Evolutionary conservation across 495 filamentous ascomycete genomes (phyloP), one percentile per base, ranked within the genome.

Genomic region (Penicillium daleae): DNA sequence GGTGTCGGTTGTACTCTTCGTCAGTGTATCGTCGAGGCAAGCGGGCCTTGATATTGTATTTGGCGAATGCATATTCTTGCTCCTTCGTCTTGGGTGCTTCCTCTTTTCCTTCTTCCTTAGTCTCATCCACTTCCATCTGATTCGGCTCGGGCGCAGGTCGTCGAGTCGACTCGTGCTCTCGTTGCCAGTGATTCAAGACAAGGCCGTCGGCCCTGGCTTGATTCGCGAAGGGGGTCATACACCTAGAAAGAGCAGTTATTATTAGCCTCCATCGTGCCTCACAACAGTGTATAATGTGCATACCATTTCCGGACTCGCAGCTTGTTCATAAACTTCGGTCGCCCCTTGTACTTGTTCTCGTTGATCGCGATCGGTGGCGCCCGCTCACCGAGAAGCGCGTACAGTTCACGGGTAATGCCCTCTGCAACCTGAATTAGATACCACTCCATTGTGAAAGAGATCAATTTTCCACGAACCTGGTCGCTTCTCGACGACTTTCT

Each of bases 41-140:
- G 2, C 87, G 79, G 22, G 91, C 85, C 46, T 88, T 81, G 53
- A 96, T 84, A 70, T 97, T 95, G 80, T 88, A 99, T 68, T 95
- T 96, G 78, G 86, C 66, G 78, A 88, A 83, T 73, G 86, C 56
- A 62, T 85, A 81, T 62, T 79, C 74, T 49, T 74, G 69, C 50
- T 77, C 73, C 12, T 60, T 49, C 2, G 65, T 44, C 26, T 75
- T 67, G 0, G 67, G 58, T 6, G 59, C 46, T 73, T 79, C 66
- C 74, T 84, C 71, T 46, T 75, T 77, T 4, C 46, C 66, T 42
- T 59, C 66, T 56, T 71, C 66, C 33, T 60, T 68, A 4, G 57
- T 64, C 29, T 72, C 75, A 50, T 82, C 79, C 27, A 60, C 6
- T 19, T 60, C 58, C 58, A 60, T 60, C 49, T 54, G 77, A 3